phyloP scores from a whole-genome alignment of 228 moss, liverwort and hornwort genomes.

The Sphagnum fallax region DNA sequence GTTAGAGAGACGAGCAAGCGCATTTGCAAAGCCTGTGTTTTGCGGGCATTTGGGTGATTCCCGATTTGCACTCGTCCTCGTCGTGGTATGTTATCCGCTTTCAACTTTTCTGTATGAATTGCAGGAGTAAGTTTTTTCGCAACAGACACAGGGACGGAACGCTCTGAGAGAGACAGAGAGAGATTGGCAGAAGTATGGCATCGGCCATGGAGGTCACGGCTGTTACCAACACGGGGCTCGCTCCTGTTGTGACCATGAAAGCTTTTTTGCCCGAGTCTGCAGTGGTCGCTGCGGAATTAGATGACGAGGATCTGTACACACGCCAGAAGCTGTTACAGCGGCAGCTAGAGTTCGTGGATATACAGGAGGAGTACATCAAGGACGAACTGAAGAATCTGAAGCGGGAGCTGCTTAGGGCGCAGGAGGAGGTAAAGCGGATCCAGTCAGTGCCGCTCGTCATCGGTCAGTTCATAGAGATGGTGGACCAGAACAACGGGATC shows the following conservation, averaged over 20 bases:
- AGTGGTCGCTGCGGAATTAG: constrained; percentile 42
- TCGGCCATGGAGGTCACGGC: constrained; percentile 35
- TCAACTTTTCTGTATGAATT: no score
- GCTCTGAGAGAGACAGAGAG: neutral
- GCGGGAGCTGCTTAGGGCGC: constrained; percentile 83
- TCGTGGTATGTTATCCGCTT: no score
- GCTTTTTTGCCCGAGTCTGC: constrained; percentile 21
- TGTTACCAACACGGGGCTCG: constrained; percentile 20
- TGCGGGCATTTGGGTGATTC: no score
- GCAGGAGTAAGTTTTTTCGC: no score
- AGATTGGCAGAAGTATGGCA: constrained; percentile 9
- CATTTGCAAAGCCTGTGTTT: no score
- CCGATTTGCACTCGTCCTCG: no score
- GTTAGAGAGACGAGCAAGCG: no score
- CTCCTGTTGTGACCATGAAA: constrained; percentile 24
- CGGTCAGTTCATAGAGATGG: constrained; percentile 97
- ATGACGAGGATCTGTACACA: constrained; percentile 86
- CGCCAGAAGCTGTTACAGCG: constrained; percentile 80
- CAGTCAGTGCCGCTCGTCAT: constrained; percentile 97
- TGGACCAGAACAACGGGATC: constrained; percentile 92
- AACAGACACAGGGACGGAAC: no score
- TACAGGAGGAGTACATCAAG: constrained; percentile 94
- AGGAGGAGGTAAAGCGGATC: constrained; percentile 97
- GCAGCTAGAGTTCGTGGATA: constrained; percentile 95
- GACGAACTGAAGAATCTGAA: constrained; percentile 99